Base-by-base conservation (phyloP, 306 rosid species). In the Benincasa hispida region DNA sequence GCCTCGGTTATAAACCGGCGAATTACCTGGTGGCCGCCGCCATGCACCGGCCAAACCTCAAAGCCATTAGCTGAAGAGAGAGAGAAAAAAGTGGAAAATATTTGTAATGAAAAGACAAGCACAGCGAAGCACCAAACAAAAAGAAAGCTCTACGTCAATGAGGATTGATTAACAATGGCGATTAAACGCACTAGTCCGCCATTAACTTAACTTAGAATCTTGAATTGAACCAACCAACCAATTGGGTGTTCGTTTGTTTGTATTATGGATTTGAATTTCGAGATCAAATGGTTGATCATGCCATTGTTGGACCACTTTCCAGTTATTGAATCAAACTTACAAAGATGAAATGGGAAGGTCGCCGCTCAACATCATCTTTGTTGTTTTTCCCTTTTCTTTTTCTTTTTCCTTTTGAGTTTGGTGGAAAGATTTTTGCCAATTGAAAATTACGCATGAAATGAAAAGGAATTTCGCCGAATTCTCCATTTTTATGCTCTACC, bases 171-270 rank as follows among this genome's bases (percentile, higher is more conserved):
- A 68, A 68, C 55, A 41, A 45, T 68, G 56, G 75, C 55, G 54
- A 68, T 24, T 68, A 41, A 68, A 41, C 24, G n/a, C 53, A 42
- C 56, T 12, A n/a, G 35, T 42, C 55, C 70, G 70, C 70, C 55
- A 68, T 41, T 68, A 68, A 68, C 75, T 42, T 68, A 45, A 47
- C 75, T 68, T 68, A 24, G 54, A 68, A 68, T 68, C 56, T 22
- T 45, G 45, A 41, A 68, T 41, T 68, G 74, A 68, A 68, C 35
- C 53, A 68, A 68, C 74, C 54, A 22, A 42, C 68, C 68, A 61
- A 61, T 61, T 22, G 32, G 55, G 55, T 14, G 19, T 48, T 48
- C 5, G 45, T 32, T 63, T 13, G 13, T 67, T 30, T 68, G 56
- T 22, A 68, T 12, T 42, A 21, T 24, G 75, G 10, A 42, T 68